phyloP scores from a whole-genome alignment of 495 filamentous ascomycete species.

The Xylaria curta region DNA sequence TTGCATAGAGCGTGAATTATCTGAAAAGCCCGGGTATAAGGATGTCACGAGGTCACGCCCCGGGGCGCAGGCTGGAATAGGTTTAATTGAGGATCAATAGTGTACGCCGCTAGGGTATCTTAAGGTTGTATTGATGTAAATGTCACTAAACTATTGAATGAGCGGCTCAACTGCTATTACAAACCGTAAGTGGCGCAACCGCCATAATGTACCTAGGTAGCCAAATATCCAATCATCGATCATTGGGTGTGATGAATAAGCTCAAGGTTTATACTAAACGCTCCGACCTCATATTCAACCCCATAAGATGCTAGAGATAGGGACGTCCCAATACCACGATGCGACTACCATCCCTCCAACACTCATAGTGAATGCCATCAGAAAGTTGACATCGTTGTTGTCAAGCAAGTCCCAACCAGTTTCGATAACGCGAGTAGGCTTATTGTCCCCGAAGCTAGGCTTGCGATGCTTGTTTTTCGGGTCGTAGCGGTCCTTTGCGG shows the following conservation, averaged over 20 bases:
- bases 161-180: neutral
- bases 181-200: conserved; percentile 2
- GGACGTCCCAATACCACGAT: conserved; percentile 58
- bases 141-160: conserved; percentile 1
- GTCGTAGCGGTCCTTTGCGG: conserved; percentile 46
- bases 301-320: conserved; percentile 47
- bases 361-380: conserved; percentile 87
- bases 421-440: conserved; percentile 73
- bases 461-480: conserved; percentile 49
- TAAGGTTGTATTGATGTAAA: neutral
- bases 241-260: neutral
- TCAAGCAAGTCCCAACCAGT: conserved; percentile 79
- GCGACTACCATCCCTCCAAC: conserved; percentile 73
- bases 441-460: conserved; percentile 59
- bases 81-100: neutral
- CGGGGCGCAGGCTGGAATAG: too few species aligned
- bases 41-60: neutral
- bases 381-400: conserved; percentile 91
- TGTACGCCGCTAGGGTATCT: neutral
- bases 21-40: neutral
- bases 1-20: neutral
- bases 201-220: neutral
- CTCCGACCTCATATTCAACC: conserved; percentile 19
- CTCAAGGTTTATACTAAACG: too few species aligned
- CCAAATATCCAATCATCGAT: neutral